Evolutionary conservation across 1,139 yeast genomes (phyloP).

Genomic region (Torulaspora globosa): DNA sequence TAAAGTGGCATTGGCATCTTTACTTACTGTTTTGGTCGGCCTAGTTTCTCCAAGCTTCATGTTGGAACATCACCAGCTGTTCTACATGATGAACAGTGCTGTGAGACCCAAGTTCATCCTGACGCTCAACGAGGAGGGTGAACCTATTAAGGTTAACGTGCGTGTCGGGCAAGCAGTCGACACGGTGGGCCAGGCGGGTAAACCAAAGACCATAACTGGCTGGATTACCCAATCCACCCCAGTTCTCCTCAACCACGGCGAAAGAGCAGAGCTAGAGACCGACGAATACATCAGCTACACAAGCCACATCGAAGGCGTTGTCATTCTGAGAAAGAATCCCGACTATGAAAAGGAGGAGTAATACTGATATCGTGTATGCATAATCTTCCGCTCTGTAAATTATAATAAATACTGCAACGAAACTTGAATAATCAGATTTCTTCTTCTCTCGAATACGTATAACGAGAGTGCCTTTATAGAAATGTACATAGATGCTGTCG

Average conservation of each 20-base stretch:
- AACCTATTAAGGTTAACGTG: constrained; percentile 90
- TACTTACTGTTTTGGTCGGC: constrained; percentile 80
- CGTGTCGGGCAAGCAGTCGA: constrained; percentile 99
- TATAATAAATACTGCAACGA: constrained; percentile 3
- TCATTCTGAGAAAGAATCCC: constrained; percentile 85
- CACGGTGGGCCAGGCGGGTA: constrained; percentile 98
- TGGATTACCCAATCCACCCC: constrained; percentile 99
- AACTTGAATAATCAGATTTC: constrained; percentile 1
- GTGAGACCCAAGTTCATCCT: constrained; percentile 90
- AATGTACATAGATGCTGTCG: constrained; percentile 4
- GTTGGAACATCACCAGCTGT: constrained; percentile 67
- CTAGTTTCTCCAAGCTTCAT: constrained; percentile 74
- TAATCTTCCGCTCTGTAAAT: constrained; percentile 5
- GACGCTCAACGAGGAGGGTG: constrained; percentile 84
- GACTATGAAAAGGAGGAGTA: constrained; percentile 64
- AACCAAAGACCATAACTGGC: constrained; percentile 96
- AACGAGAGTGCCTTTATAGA: not conserved
- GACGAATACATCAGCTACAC: constrained; percentile 86
- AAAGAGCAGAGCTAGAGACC: constrained; percentile 88
- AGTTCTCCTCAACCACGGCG: constrained; percentile 86
- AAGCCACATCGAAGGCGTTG: constrained; percentile 85
- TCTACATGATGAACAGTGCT: constrained; percentile 84
- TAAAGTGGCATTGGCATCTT: constrained; percentile 84
- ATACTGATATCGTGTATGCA: not conserved
- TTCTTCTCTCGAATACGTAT: not conserved